Conservation (phyloP, 75 land plant genomes). For the Pinus tabuliformis region DNA sequence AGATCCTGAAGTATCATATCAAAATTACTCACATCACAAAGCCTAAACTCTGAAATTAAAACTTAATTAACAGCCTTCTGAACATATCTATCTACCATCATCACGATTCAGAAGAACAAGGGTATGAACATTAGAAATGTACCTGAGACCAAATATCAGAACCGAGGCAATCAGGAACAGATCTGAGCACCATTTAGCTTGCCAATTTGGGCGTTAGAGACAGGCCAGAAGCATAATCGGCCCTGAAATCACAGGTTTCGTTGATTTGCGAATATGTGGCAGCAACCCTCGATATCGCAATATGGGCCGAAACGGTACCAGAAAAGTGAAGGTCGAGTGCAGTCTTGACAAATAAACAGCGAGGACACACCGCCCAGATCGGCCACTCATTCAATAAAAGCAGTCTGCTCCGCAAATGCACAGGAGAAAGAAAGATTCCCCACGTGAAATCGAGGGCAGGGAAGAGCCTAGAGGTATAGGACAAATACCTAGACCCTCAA, state of each 20-base stretch:
- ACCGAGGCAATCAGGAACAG: neutral
- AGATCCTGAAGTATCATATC: no score
- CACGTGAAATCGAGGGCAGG: conserved; percentile 7
- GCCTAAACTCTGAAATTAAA: no score
- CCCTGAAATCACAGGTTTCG: no score
- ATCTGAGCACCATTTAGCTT: conserved; percentile 7
- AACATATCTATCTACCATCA: no score
- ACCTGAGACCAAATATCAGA: neutral
- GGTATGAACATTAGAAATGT: neutral
- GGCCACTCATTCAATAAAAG: conserved; percentile 1
- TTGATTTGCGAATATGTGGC: no score
- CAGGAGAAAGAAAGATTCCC: conserved; percentile 4
- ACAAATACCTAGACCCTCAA: neutral
- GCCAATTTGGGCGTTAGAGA: neutral
- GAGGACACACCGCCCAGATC: conserved; percentile 1
- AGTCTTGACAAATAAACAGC: no score
- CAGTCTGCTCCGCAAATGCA: neutral
- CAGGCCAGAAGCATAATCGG: neutral
- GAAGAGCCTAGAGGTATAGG: conserved; percentile 2
- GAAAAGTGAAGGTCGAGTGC: no score
- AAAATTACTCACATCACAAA: no score
- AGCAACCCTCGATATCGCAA: no score
- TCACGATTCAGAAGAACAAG: neutral
- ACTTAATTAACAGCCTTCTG: no score
- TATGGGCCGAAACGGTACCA: no score